These are phyloP conservation scores for Oxytropis ochrocephala DNA, from an alignment of 306 rosid genomes.

Conservation along the genomic window DNA sequence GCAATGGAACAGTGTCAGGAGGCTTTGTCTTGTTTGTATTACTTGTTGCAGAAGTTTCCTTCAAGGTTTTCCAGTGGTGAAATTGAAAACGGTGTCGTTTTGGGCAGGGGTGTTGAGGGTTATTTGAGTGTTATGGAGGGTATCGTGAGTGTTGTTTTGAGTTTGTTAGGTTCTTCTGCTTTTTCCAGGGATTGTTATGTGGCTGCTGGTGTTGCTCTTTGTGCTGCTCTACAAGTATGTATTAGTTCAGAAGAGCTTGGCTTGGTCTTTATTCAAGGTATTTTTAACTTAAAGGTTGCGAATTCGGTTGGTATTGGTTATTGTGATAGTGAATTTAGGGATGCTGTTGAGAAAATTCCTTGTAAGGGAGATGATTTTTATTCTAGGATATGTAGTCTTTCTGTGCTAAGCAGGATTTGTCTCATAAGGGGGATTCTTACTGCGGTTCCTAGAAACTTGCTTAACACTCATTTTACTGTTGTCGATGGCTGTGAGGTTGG, in stretches of 20 bases:
- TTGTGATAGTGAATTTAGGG: constrained; percentile 26
- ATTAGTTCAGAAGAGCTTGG: constrained; percentile 64
- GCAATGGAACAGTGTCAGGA: constrained; percentile 97
- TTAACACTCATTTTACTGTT: constrained; percentile 45
- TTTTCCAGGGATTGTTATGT: constrained; percentile 87
- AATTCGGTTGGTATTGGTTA: constrained; percentile 12
- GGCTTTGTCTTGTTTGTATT: constrained; percentile 86
- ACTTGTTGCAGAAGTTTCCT: constrained; percentile 84
- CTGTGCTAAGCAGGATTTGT: constrained; percentile 76
- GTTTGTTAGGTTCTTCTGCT: constrained; percentile 52
- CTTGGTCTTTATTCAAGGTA: constrained; percentile 50
- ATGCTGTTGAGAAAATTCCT: constrained; percentile 49
- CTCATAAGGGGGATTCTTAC: constrained; percentile 88
- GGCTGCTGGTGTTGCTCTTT: constrained; percentile 88
- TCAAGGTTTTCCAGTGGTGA: constrained; percentile 27
- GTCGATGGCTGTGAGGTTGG: constrained; percentile 25
- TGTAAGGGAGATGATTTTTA: constrained; percentile 47
- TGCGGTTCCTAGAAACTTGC: constrained; percentile 72
- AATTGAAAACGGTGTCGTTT: neutral
- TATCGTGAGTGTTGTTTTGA: constrained; percentile 44
- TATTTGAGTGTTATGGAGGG: constrained; percentile 40
- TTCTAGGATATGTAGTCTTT: constrained; percentile 42
- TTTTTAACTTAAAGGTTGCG: constrained; percentile 36
- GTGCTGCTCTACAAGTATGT: constrained; percentile 74
- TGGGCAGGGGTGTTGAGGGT: constrained; percentile 2